Evolutionary conservation across 495 filamentous ascomycete species (phyloP), one percentile per base, ranked within the genome.

Genomic region (Amorphotheca resinae): DNA sequence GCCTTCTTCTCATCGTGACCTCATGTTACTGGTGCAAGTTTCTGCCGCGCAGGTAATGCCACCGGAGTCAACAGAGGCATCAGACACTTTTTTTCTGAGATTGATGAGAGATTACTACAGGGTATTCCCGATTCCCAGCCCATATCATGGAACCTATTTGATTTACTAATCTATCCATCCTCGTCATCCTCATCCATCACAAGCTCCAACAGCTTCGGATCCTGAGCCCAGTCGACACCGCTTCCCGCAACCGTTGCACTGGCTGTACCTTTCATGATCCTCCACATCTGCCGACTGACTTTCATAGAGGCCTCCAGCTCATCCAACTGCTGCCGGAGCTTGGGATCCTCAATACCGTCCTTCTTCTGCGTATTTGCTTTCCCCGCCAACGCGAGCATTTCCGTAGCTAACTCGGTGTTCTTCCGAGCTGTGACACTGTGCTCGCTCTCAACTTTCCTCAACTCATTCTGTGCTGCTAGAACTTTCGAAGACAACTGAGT

Each of bases 241-340:
- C 87, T 94, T 5, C 80, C 84, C 17, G 80, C 84, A 23, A 95
- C 72, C 28, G 84, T 68, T 3, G 76, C 83, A 42, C 78, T 80
- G 9, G 79, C 69, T 20, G 84, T 71, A 30, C 70, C 79, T 61
- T 88, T 87, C 63, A 89, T 74, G 28, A 76, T 72, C 39, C 76
- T 76, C 79, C 81, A 84, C 51, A 66, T 63, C 33, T 76, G 72
- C 48, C 70, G 72, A 46, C 72, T 74, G 12, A 60, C 61, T 48
- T 66, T 71, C 30, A 78, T 56, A 20, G 79, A 67, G 12, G 51
- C 57, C 42, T 84, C 76, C 9, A 78, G 56, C n/a, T 51, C 59
- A 15, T 69, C 61, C 9, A 87, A 61, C 48, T 77, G 63, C 14
- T 58, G 59, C 22, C 66, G 56, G n/a, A 74, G 55, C 9, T 65